These are phyloP conservation scores for Chaetomiaceae sp. DNA, from an alignment of 2,329 filamentous ascomycete species.

Conservation along the genomic window DNA sequence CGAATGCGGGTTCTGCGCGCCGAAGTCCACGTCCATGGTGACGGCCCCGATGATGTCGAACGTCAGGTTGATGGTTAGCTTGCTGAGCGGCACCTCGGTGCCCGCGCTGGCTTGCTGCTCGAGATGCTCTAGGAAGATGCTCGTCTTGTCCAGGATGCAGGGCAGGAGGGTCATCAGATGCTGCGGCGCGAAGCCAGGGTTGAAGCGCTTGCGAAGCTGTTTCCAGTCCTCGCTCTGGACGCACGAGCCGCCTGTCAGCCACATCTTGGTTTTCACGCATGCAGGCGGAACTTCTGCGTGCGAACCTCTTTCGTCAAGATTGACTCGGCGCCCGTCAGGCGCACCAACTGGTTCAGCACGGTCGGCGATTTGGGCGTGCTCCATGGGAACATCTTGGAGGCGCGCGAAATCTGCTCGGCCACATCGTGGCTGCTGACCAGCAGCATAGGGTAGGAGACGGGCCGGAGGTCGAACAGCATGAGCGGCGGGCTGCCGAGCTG, in stretches of 20 bases:
- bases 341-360: constrained; percentile 20
- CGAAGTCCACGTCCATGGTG: constrained; percentile 31
- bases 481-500: constrained; percentile 29
- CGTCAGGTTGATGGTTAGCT: constrained; percentile 34
- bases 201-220: constrained; percentile 31
- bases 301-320: constrained; percentile 16
- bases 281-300: too few relatives aligned
- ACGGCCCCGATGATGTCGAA: constrained; percentile 27
- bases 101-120: constrained; percentile 25
- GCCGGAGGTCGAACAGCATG: constrained; percentile 32
- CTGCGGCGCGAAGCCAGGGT: constrained; percentile 34
- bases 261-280: too few relatives aligned
- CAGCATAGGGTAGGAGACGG: constrained; percentile 29
- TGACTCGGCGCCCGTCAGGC: constrained; percentile 24
- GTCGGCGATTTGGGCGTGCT: constrained; percentile 31
- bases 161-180: constrained; percentile 34
- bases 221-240: constrained; percentile 29
- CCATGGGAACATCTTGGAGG: constrained; percentile 28
- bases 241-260: too few relatives aligned
- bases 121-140: constrained; percentile 28
- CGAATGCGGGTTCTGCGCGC: constrained; percentile 27
- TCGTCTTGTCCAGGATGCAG: constrained; percentile 31
- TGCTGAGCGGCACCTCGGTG: constrained; percentile 27
- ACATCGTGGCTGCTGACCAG: constrained; percentile 30
- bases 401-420: constrained; percentile 34